phyloP scores from a whole-genome alignment of 1,284 basidiomycete species.

The Malassezia furfur region DNA sequence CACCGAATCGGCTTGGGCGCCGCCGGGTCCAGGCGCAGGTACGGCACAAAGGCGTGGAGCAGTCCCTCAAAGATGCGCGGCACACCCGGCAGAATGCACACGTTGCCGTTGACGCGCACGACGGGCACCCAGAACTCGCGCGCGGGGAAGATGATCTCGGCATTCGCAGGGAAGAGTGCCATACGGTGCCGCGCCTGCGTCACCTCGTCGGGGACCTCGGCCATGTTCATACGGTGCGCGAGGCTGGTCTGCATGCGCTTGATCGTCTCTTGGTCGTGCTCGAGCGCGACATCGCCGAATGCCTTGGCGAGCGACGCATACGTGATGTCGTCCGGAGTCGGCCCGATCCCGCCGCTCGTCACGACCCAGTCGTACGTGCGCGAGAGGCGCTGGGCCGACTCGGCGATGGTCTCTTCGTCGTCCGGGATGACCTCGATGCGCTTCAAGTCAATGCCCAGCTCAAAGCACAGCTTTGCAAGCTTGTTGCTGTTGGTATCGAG shows the following conservation, averaged over 20 bases:
- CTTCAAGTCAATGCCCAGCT: constrained; percentile 45
- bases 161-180: constrained; percentile 35
- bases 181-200: constrained; percentile 35
- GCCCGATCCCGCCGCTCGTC: constrained; percentile 34
- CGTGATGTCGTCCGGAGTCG: constrained; percentile 57
- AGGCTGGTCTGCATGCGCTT: constrained; percentile 57
- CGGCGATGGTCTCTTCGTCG: constrained; percentile 75
- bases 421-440: constrained; percentile 83
- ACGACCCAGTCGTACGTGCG: constrained; percentile 49
- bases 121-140: constrained; percentile 68
- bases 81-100: constrained; percentile 85
- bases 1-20: constrained; percentile 28
- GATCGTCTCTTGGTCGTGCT: constrained; percentile 70
- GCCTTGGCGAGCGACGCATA: constrained; percentile 77
- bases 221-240: constrained; percentile 57
- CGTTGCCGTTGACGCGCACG: constrained; percentile 67
- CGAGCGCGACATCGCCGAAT: constrained; percentile 58
- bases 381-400: constrained; percentile 75
- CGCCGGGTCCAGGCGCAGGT: constrained; percentile 46
- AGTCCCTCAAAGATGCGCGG: constrained; percentile 65
- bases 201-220: constrained; percentile 50
- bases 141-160: constrained; percentile 38
- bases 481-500: constrained; percentile 53
- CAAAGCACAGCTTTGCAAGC: constrained; percentile 52
- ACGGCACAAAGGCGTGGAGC: constrained; percentile 55